Evolutionary conservation across 2,329 filamentous ascomycete species (phyloP), one percentile per base, ranked within the genome.

Genomic region (Ophiostoma ips): DNA sequence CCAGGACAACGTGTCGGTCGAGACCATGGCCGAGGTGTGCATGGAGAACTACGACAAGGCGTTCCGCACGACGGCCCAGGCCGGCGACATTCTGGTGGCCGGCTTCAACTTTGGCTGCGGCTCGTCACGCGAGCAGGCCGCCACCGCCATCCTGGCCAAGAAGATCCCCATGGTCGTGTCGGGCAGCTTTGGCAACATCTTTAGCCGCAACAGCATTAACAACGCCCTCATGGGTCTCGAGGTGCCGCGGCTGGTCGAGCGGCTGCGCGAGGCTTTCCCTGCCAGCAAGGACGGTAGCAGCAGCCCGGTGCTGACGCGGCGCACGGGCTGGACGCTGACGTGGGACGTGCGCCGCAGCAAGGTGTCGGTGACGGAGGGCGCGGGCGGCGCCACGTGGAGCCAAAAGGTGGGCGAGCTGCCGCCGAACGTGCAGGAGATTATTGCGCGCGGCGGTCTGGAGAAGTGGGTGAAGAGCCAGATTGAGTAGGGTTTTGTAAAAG

Each of bases 11-110:
- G 73, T 96, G 1, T 68, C 84, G 0, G 70, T 67, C 0, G 83
- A 87, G 54, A 79, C 79, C 51, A 95, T 96, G 90, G 87, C 87
- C 0, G 71, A 84, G 56, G 88, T 89, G 0, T 89, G 84, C 65
- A 95, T 96, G 88, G 76, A 84, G 63, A 96, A 96, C 72, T 96
- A 95, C 67, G 90, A 96, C 62, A 67, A 75, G 0, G 63, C 70
- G 0, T 95, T 95, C 62, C 64, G 72, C 10, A 64, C 67, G 1
- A 70, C 81, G 34, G 81, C 84, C 43, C 75, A 75, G 55, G 62
- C 76, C 0, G 80, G 79, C 46, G 89, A 96, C 59, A 86, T 95
- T 50, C 75, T 95, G 1, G 88, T 95, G 0, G 68, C 81, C 0
- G 88, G 88, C 31, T 92, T 81, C 70, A 94, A 94, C 70, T 95